Base-by-base conservation (phyloP, 257 asterid species). In the Jacaranda mimosifolia region DNA sequence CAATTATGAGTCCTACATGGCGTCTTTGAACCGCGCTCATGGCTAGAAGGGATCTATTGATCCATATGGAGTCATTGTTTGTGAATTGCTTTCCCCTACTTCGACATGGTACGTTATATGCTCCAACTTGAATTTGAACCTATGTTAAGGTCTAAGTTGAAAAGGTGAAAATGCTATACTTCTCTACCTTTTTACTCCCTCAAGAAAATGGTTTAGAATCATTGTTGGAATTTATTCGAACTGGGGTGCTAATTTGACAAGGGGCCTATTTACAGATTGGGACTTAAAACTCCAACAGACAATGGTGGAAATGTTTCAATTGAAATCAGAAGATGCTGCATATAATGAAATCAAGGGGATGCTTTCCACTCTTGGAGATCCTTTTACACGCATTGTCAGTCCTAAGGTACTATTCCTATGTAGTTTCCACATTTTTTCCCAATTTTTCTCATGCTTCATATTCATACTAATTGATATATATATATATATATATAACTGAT, bases 291-390 rank as follows among this genome's bases (percentile, higher is more conserved):
- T 94, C 86, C 99, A 94, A 63, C 97, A 94, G 52, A 94, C 99
- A 39, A 94, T 94, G 97, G 97, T 88, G 48, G 97, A 90, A 75
- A 93, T 94, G 87, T 94, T 92, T 62, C 92, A 96, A 71, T 84
- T 94, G 70, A 89, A 91, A 49, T 90, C 98, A 19, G 98, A 91
- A 84, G 98, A 94, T 87, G 98, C 96, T 68, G 98, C 98, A 15
- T 94, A 94, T 81, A 86, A 73, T 89, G 91, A 92, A 89, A 57
- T 94, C 70, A 94, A 88, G 79, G 98, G 97, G 70, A 94, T 92
- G 98, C 95, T 92, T 84, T 87, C 97, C 13, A 89, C 98, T 73
- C 98, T 94, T 52, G 98, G 98, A 43, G 98, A 94, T 83, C 98
- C 98, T 56, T 94, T 88, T 84, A 94, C 98, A 0, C 94, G 97